A percentile compares a stretch with the other conserved stretches of the same genome.
phyloP scores from a whole-genome alignment of 169 alveolate species.

The Miamiensis avidus region DNA sequence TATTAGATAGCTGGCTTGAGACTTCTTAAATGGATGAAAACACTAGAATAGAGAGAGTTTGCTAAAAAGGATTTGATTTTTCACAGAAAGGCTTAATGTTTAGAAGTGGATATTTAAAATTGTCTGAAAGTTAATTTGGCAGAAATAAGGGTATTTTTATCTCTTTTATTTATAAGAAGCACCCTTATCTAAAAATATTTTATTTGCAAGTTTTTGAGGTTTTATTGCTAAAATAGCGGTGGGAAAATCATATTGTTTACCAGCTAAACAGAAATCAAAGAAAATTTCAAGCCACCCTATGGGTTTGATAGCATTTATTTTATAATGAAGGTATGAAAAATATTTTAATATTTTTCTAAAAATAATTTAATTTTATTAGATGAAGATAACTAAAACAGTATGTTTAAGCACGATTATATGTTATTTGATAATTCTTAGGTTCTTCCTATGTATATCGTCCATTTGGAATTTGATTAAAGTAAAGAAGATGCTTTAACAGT shows the following conservation, averaged over 20 bases:
- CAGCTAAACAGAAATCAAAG: constrained; percentile 26
- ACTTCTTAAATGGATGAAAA: constrained; percentile 23
- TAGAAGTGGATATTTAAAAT: constrained; percentile 30
- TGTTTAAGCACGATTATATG: constrained; percentile 40
- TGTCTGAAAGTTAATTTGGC: constrained; percentile 6
- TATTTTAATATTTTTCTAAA: too few relatives aligned
- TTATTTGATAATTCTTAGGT: constrained; percentile 32
- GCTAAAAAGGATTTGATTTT: constrained; percentile 42
- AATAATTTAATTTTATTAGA: too few relatives aligned
- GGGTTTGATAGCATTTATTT: constrained; percentile 40
- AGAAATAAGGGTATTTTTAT: not conserved
- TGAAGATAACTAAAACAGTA: constrained; percentile 22
- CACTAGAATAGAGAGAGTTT: constrained; percentile 42
- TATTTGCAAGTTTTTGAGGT: constrained; percentile 1
- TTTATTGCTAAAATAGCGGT: constrained; percentile 32
- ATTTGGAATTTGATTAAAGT: constrained; percentile 43
- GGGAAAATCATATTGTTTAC: constrained; percentile 40
- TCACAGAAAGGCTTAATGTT: constrained; percentile 29
- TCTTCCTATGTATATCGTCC: constrained; percentile 31
- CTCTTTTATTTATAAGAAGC: not conserved
- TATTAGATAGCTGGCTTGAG: constrained; percentile 36
- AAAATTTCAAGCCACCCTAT: constrained; percentile 22
- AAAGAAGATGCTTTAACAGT: constrained; percentile 30
- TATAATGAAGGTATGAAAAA: constrained; percentile 7
- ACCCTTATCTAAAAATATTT: too few relatives aligned